These are phyloP conservation scores for Alloteropsis semialata DNA, from an alignment of 176 grass and related monocot genomes.

Conservation along the genomic window DNA sequence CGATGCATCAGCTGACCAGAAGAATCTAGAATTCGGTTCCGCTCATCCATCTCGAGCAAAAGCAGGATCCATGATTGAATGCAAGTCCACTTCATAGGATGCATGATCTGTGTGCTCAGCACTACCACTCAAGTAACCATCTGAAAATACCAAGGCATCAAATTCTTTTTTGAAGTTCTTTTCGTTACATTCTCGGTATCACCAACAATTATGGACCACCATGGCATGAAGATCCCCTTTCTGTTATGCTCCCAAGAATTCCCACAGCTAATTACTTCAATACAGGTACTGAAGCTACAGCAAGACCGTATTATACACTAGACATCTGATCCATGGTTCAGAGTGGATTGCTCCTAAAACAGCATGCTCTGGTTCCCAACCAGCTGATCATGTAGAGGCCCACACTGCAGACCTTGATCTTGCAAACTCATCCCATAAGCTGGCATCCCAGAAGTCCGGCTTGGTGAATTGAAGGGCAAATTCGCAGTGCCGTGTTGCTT, in stretches of 20 bases:
- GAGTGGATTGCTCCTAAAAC: conserved; percentile 25
- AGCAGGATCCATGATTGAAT: conserved; percentile 39
- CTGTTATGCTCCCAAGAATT: conserved; percentile 27
- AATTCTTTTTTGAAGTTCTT: conserved; percentile 36
- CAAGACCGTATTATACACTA: conserved; percentile 39
- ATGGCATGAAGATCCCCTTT: conserved; percentile 23
- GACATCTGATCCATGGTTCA: conserved; percentile 29
- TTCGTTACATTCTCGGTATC: conserved; percentile 40
- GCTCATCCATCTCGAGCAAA: conserved; percentile 18
- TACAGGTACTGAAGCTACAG: conserved; percentile 49
- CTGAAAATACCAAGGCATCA: conserved; percentile 43
- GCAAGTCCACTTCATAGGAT: conserved; percentile 37
- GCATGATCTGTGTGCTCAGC: conserved; percentile 10
- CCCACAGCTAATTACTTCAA: conserved; percentile 47
- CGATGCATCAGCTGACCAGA: conserved; percentile 24
- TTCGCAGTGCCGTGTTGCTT: conserved; percentile 16
- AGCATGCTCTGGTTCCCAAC: conserved; percentile 20
- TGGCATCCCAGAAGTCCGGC: conserved; percentile 10
- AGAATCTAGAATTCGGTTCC: conserved; percentile 19
- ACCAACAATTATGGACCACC: conserved; percentile 32
- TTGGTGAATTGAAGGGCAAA: conserved; percentile 39
- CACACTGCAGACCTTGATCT: conserved; percentile 51
- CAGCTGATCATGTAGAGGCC: conserved; percentile 41
- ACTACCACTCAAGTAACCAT: conserved; percentile 20
- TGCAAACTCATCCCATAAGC: conserved; percentile 41